Conservation (phyloP, 768 basidiomycete species). For the Phaeotremella skinneri region DNA sequence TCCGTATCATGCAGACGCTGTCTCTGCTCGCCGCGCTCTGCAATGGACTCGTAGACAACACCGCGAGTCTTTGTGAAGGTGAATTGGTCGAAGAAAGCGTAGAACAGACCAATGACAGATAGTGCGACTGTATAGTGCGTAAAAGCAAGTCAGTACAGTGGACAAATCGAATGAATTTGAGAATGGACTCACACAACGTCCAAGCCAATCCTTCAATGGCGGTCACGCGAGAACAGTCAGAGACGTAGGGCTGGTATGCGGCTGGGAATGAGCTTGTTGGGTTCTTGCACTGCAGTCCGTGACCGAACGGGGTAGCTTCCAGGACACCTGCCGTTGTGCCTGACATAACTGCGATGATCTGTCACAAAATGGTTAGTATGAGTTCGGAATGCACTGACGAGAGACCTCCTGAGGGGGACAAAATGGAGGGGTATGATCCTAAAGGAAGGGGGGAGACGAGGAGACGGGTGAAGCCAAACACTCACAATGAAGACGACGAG, state of each 20-base stretch:
- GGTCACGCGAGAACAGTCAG: constrained; percentile 27
- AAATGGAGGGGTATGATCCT: too few relatives aligned
- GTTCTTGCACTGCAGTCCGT: constrained; percentile 36
- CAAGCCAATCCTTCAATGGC: constrained; percentile 41
- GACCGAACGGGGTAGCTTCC: constrained; percentile 36
- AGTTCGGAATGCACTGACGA: too few relatives aligned
- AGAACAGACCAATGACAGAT: constrained; percentile 85
- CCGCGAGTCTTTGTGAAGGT: constrained; percentile 59
- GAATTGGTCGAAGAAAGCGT: constrained; percentile 88
- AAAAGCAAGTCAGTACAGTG: neutral
- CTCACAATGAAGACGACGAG: constrained; percentile 32
- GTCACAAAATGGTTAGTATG: too few relatives aligned
- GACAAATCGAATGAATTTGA: neutral
- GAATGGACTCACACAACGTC: constrained; percentile 38
- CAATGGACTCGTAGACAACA: constrained; percentile 23
- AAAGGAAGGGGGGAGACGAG: neutral
- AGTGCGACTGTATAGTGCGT: constrained; percentile 65
- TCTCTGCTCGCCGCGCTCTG: neutral
- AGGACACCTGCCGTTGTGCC: constrained; percentile 41
- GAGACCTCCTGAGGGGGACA: too few relatives aligned
- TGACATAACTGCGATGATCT: constrained; percentile 30
- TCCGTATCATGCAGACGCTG: neutral
- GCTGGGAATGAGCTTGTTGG: constrained; percentile 20
- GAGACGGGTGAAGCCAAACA: constrained; percentile 1
- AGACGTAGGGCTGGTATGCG: constrained; percentile 21